Evolutionary conservation across 2,329 filamentous ascomycete species (phyloP).

Genomic region (Fusarium udum): DNA sequence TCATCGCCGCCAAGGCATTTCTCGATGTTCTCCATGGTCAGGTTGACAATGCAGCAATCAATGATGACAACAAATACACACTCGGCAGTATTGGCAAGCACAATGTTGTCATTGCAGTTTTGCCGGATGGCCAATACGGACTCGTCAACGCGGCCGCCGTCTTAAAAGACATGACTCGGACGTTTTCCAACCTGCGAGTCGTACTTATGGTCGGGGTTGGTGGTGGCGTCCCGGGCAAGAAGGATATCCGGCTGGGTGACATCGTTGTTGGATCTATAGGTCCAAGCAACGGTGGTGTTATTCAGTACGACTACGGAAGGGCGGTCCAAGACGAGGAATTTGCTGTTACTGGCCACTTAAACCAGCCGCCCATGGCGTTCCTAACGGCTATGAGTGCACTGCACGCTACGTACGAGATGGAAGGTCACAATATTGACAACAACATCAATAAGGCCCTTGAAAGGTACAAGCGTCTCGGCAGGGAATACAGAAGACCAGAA

Average conservation of each 20-base stretch:
- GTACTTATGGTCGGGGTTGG: neutral
- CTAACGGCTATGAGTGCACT: accelerated
- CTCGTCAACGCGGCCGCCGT: accelerated
- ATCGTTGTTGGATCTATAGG: neutral
- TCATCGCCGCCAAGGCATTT: neutral
- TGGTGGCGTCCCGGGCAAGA: accelerated
- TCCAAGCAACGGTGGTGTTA: accelerated
- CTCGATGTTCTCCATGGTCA: accelerated
- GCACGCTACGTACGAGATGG: accelerated
- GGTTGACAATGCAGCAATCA: accelerated
- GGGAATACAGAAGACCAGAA: accelerated
- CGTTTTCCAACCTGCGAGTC: accelerated
- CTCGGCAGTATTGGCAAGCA: accelerated
- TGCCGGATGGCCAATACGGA: neutral
- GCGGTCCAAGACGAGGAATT: neutral
- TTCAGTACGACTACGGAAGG: neutral
- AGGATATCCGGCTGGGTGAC: accelerated
- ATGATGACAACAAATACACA: accelerated
- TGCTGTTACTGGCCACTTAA: accelerated
- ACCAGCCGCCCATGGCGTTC: neutral
- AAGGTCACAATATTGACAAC: accelerated
- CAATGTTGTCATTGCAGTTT: neutral
- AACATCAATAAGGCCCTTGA: accelerated
- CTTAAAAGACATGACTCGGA: accelerated
- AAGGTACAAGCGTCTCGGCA: neutral